These are phyloP conservation scores for Phialophora macrospora DNA, from an alignment of 2,329 filamentous ascomycete genomes.

Conservation along the genomic window DNA sequence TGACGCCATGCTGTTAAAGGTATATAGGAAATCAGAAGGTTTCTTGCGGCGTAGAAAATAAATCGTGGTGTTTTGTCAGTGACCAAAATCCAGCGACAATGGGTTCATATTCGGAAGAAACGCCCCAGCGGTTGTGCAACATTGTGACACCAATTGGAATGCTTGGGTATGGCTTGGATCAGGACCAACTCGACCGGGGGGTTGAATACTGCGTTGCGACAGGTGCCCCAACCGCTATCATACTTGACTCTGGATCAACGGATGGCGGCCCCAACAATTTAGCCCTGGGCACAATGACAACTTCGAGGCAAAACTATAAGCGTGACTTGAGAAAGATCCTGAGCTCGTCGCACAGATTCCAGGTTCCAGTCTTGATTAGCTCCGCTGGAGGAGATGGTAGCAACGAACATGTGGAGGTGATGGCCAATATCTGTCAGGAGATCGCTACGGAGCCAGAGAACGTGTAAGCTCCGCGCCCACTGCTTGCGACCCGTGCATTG, in stretches of 20 bases:
- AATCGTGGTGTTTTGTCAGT: background rate
- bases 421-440: slow-evolving; percentile 48
- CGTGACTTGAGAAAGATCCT: slow-evolving; percentile 21
- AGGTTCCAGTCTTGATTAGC: slow-evolving; percentile 46
- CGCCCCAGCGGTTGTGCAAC: background rate
- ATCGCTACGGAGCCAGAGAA: slow-evolving; percentile 41
- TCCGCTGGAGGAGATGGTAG: slow-evolving; percentile 56
- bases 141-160: slow-evolving; percentile 23
- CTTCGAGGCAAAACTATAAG: slow-evolving; percentile 11
- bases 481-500: slow-evolving; percentile 31
- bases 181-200: background rate
- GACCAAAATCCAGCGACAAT: background rate
- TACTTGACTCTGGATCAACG: slow-evolving; percentile 8
- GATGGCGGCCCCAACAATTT: slow-evolving; percentile 13
- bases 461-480: background rate
- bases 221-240: slow-evolving; percentile 5
- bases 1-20: background rate
- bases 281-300: slow-evolving; percentile 37
- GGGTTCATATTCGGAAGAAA: background rate
- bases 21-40: background rate
- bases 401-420: slow-evolving; percentile 49
- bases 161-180: slow-evolving; percentile 26
- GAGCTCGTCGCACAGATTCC: slow-evolving; percentile 46
- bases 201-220: slow-evolving; percentile 1
- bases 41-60: background rate